Evolutionary conservation across 2,329 filamentous ascomycete genomes (phyloP), one percentile per base, ranked within the genome.

Genomic region (Zymoseptoria passerinii): DNA sequence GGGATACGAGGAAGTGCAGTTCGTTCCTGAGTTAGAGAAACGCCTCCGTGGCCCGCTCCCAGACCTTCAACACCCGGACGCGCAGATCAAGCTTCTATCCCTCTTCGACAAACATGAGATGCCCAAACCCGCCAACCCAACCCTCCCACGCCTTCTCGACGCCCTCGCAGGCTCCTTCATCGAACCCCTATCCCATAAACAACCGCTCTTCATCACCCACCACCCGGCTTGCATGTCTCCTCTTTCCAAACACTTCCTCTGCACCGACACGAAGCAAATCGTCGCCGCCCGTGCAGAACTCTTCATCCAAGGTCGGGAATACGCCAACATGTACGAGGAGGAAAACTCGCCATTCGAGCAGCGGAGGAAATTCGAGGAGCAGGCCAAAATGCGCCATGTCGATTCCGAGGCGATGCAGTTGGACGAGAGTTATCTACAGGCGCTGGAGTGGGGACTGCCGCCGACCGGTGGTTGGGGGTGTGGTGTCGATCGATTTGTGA

Each of bases 281-380:
- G 62, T 74, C 55, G 68, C 72, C 28, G 70, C 71, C 9, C 70
- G 72, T 28, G 71, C 70, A 9, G 72, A 74, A 51, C 70, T 74
- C 50, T 73, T 73, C 65, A 70, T 72, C 54, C 74, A 83, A 53
- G 85, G 87, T 48, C 83, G 84, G 56, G 94, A 99, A 71, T 81
- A 96, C 29, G 90, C 92, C 61, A 99, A 99, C 74, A 95, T 92
- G 78, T 99, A 99, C 73, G 94, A 99, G 73, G 94, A 99, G 75
- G 94, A 99, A 72, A 99, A 99, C 73, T 89, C 90, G 54, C 94
- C 94, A 0, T 85, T 88, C 56, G 88, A 87, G 67, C 94, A 99
- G 75, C 81, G 89, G 51, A 80, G 82, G 57, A 99, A 99, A 74
- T 91, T 99, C 63, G 74, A 84, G 52, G 80, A 81, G 62, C 84